A percentile compares a stretch with the other conserved stretches of the same genome.
Evolutionary conservation across 1,139 yeast species (phyloP).

Genomic region (Pichia sp.): DNA sequence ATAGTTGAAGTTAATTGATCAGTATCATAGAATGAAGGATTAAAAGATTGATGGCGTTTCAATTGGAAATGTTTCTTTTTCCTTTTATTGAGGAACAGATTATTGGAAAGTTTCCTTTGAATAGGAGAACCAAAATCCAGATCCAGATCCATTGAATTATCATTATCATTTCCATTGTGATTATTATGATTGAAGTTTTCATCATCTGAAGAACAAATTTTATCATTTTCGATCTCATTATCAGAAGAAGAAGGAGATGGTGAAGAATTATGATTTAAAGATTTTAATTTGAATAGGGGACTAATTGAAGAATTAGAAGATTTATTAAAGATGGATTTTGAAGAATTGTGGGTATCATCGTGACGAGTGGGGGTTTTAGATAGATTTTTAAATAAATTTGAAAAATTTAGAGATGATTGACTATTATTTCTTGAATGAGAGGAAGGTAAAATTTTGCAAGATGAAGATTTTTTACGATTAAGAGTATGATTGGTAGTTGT

Average conservation of each 20-base stretch:
- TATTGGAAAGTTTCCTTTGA: conserved; percentile 19
- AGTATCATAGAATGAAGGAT: conserved; percentile 14
- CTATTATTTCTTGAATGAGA: conserved; percentile 1
- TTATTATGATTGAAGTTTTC: not conserved
- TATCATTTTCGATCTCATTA: conserved; percentile 6
- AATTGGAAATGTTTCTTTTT: conserved; percentile 17
- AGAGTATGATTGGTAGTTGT: too few relatives aligned
- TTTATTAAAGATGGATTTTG: conserved; percentile 3
- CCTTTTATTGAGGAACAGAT: not conserved
- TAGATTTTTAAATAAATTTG: not conserved
- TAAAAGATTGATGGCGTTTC: conserved; percentile 17
- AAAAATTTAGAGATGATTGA: conserved; percentile 7
- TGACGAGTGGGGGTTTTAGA: conserved; percentile 11
- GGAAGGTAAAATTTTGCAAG: too few relatives aligned
- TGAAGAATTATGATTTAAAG: not conserved
- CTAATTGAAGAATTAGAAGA: not conserved
- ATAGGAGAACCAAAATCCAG: conserved; percentile 24
- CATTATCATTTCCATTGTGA: not conserved
- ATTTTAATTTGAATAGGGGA: not conserved
- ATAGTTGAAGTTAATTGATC: conserved; percentile 24
- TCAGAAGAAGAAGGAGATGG: conserved; percentile 2
- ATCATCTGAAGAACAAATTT: not conserved
- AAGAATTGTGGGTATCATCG: not conserved
- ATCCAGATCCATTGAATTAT: too few relatives aligned
- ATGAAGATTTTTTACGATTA: too few relatives aligned